Evolutionary conservation across 176 grass and related monocot species (phyloP).

Genomic region (Aegilops bicornis): DNA sequence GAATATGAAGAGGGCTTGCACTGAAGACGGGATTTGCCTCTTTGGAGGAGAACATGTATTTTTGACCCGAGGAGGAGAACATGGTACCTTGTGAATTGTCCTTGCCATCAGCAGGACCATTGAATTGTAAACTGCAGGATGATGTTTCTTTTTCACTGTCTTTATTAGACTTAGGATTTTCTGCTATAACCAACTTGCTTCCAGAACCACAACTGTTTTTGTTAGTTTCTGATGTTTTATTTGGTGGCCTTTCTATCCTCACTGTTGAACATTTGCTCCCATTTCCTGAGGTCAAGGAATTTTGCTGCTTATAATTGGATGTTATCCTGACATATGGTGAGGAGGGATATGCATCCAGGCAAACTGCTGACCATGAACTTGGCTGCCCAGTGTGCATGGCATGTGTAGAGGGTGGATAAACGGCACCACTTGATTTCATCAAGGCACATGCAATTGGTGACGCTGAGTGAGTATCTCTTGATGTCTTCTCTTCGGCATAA

Average conservation of each 20-base stretch:
- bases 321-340: background rate
- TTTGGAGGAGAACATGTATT: background rate
- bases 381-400: background rate
- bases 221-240: conserved; percentile 24
- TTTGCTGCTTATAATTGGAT: conserved; percentile 23
- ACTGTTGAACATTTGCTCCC: conserved; percentile 20
- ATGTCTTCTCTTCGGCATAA: background rate
- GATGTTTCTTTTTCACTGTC: conserved; percentile 6
- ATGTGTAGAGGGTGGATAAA: conserved; percentile 14
- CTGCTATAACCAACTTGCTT: conserved; percentile 5
- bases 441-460: background rate
- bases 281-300: background rate
- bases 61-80: background rate
- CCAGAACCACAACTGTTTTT: background rate
- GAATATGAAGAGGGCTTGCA: conserved; percentile 26
- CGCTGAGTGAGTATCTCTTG: background rate
- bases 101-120: background rate
- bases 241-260: conserved; percentile 38
- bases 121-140: background rate
- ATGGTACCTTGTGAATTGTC: background rate
- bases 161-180: conserved; percentile 22
- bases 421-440: background rate
- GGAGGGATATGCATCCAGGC: conserved; percentile 12
- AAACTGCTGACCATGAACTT: conserved; percentile 2
- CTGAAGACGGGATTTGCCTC: conserved; percentile 18